Base-by-base conservation (phyloP, 2,329 filamentous ascomycete species). In the Aspergillus ustus region DNA sequence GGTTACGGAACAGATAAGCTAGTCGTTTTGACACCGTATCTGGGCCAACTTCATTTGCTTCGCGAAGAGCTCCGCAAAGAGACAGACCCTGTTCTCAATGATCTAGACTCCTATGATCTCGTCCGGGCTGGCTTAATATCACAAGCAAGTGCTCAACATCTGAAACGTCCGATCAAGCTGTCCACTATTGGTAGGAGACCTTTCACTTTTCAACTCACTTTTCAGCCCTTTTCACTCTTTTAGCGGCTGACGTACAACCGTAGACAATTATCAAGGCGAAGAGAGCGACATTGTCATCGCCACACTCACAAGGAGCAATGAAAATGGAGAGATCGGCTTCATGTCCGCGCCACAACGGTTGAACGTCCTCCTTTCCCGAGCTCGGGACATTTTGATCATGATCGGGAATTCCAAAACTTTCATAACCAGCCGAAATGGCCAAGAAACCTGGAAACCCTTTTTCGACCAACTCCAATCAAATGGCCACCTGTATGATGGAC, bases 261-360 rank as follows among this genome's bases (percentile, higher is more conserved):
- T 62, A 89, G 90, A 93, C 63, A 93, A 93, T 63, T 93, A 90
- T 60, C 91, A 93, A 71, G 90, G 91, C 1, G 90, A 93, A 69
- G 90, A 93, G 65, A 87, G 85, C 43, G 86, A 92, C 1, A 89
- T 93, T 17, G 87, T 92, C 0, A 83, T 93, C 7, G 85, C 80
- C 0, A 89, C 87, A 0, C 73, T 93, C 11, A 91, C 89, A 0
- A 79, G 91, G 4, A 90, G 89, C 71, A 93, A 93, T 64, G 60
- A 68, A 0, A 69, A 70, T 0, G 83, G 85, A 0, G 87, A 92
- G 1, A 90, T 92, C 31, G 90, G 91, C 0, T 93, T 93, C 71
- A 87, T 93, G 81, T 70, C 78, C 0, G 80, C 87, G 0, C 85
- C 85, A 0, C 85, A 93, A 66, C 81, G 91, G 1, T 72, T 92